phyloP scores from a whole-genome alignment of 73 alveolate species.

The Blepharisma stoltei region DNA sequence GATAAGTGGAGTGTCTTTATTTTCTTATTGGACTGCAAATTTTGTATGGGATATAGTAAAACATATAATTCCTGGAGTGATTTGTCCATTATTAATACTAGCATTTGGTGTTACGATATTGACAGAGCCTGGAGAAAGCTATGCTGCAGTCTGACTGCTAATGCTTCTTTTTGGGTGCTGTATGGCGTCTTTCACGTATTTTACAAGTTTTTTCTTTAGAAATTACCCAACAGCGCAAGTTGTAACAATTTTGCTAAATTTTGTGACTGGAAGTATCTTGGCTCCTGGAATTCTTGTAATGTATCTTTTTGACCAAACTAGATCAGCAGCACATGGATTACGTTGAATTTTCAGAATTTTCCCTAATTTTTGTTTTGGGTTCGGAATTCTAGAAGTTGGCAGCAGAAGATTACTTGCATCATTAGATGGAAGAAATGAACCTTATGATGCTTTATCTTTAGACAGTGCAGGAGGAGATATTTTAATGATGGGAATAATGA shows the following conservation, averaged over 20 bases:
- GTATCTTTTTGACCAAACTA: slow-evolving; percentile 55
- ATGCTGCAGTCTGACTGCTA: slow-evolving; percentile 58
- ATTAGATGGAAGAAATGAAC: slow-evolving; percentile 32
- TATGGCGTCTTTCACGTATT: slow-evolving; percentile 86
- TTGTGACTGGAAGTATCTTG: slow-evolving; percentile 57
- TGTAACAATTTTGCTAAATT: slow-evolving; percentile 61
- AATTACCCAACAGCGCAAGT: slow-evolving; percentile 68
- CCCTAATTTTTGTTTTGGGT: slow-evolving; percentile 93
- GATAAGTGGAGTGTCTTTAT: slow-evolving; percentile 79
- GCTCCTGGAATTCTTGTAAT: slow-evolving; percentile 48
- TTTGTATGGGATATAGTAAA: slow-evolving; percentile 68
- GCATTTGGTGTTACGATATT: slow-evolving; percentile 30
- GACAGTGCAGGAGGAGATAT: slow-evolving; percentile 52
- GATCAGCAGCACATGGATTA: slow-evolving; percentile 53
- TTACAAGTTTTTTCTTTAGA: slow-evolving; percentile 65
- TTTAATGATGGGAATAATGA: slow-evolving; percentile 33
- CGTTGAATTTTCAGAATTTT: slow-evolving; percentile 78
- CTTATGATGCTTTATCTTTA: slow-evolving; percentile 32
- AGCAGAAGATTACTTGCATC: slow-evolving; percentile 33
- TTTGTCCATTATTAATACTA: slow-evolving; percentile 34
- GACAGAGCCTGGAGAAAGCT: slow-evolving; percentile 40
- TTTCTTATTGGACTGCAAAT: slow-evolving; percentile 86
- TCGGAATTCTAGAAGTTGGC: slow-evolving; percentile 72
- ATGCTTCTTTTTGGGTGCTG: slow-evolving; percentile 78
- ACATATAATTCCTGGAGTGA: slow-evolving; percentile 62